Conservation (phyloP, 1,284 basidiomycete genomes). For the Tetrapyrgos nigripes region DNA sequence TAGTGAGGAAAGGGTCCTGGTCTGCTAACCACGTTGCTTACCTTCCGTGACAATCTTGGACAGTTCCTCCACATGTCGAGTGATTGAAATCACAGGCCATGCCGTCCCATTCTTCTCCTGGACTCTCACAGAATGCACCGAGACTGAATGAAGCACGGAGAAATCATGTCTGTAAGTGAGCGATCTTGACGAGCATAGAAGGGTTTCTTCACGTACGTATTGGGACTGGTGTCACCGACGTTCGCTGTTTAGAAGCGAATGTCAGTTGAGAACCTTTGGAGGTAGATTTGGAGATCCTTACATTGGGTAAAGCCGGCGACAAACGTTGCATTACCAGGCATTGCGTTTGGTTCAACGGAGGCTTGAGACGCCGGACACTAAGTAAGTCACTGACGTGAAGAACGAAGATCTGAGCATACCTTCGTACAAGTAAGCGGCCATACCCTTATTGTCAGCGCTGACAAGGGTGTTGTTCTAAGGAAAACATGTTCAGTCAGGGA, state of each 20-base stretch:
- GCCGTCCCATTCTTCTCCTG: slow-evolving; percentile 71
- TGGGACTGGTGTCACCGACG: slow-evolving; percentile 80
- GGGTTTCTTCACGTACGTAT: slow-evolving; percentile 59
- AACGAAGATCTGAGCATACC: slow-evolving; percentile 41
- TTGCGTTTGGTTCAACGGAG: slow-evolving; percentile 62
- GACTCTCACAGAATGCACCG: slow-evolving; percentile 80
- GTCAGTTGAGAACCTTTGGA: slow-evolving; percentile 1
- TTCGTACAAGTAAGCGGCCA: slow-evolving; percentile 82
- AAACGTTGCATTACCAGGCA: slow-evolving; percentile 75
- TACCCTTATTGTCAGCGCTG: slow-evolving; percentile 82
- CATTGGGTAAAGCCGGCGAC: slow-evolving; percentile 81
- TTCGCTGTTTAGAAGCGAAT: slow-evolving; percentile 57
- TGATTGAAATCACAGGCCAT: slow-evolving; percentile 68
- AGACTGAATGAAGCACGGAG: slow-evolving; percentile 43
- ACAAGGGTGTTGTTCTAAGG: slow-evolving; percentile 78
- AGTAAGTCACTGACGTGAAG: not conserved
- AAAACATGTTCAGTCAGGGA: not conserved
- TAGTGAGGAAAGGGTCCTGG: not conserved
- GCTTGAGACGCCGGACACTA: slow-evolving; percentile 40
- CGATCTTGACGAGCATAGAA: not conserved
- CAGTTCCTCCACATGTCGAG: slow-evolving; percentile 77
- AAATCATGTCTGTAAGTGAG: not conserved
- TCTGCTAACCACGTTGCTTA: slow-evolving; percentile 34
- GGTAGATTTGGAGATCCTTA: slow-evolving; percentile 32
- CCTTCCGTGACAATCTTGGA: slow-evolving; percentile 75